Evolutionary conservation across 371 early-diverging fungal genomes (phyloP).

Genomic region (Gilbertella persicaria): DNA sequence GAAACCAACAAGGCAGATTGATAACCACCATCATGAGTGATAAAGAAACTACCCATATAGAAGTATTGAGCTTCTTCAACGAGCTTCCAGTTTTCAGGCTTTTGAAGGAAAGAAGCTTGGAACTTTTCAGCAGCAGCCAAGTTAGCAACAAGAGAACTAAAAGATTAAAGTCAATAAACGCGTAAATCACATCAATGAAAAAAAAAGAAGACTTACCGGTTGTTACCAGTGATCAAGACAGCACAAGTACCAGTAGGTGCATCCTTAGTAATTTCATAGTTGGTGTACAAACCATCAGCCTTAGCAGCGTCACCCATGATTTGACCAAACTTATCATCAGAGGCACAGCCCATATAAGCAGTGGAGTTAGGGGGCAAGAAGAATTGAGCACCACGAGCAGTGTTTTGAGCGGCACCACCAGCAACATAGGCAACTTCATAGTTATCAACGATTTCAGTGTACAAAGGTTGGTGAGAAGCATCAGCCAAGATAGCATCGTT

Average conservation of each 20-base stretch:
- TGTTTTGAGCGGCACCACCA: slow-evolving; percentile 96
- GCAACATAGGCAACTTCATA: slow-evolving; percentile 84
- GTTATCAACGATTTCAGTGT: slow-evolving; percentile 76
- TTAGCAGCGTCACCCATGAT: slow-evolving; percentile 76
- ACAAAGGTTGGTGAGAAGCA: slow-evolving; percentile 82
- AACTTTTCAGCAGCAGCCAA: slow-evolving; percentile 92
- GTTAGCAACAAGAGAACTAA: slow-evolving; percentile 86
- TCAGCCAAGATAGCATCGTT: slow-evolving; percentile 96
- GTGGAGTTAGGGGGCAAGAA: slow-evolving; percentile 85
- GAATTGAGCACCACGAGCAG: slow-evolving; percentile 89
- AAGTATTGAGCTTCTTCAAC: slow-evolving; percentile 87
- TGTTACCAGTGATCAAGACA: slow-evolving; percentile 87
- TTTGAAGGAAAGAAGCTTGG: slow-evolving; percentile 70
- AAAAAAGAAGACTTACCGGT: slow-evolving; percentile 61
- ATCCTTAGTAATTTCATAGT: slow-evolving; percentile 72
- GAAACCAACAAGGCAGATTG: slow-evolving; percentile 78
- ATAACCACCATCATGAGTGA: slow-evolving; percentile 76
- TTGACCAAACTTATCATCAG: slow-evolving; percentile 81
- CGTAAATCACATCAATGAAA: background rate
- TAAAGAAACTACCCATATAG: slow-evolving; percentile 93
- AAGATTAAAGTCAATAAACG: slow-evolving; percentile 1
- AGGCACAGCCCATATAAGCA: slow-evolving; percentile 90
- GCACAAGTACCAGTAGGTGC: slow-evolving; percentile 94
- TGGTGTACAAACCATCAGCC: slow-evolving; percentile 83
- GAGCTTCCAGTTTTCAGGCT: slow-evolving; percentile 81